Evolutionary conservation across 2,329 filamentous ascomycete genomes (phyloP), one percentile per base, ranked within the genome.

Genomic region (Fusarium praegraminearum): DNA sequence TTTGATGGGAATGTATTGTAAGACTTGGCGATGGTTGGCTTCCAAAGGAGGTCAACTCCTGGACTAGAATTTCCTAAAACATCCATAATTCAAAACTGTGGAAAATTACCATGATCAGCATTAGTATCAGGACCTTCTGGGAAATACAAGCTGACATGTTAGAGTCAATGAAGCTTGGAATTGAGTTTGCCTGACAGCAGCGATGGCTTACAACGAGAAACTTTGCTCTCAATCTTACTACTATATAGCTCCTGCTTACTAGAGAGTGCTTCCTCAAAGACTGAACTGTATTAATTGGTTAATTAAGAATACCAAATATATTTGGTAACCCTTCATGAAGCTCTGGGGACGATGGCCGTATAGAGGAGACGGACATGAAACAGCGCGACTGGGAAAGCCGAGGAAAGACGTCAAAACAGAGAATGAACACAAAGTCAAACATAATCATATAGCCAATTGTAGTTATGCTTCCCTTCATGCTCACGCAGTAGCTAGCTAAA

Each of bases 291-390:
- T 10, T 1, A 24, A 47, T 26, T 30, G 22, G 22, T 8, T 3
- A 43, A 15, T n/a, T 15, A 8, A 13, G 40, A 33, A 40, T 38
- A 10, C 13, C 32, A 40, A 2, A 18, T 12, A 15, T 30, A 15
- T 18, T 26, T 10, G 8, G 35, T 35, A 20, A 35, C 20, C 12
- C 12, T 53, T 52, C 20, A 33, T 24, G 36, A 54, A 20, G 26
- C 65, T 53, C 61, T 18, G 40, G 61, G 33, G 20, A 41, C 24
- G 44, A 44, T 26, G 35, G 43, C 47, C 40, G 26, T 54, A 41
- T 30, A 26, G 38, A 36, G 11, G 24, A n/a, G 46, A 44, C 53
- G 60, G 62, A 62, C 62, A 67, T 65, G 49, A 12, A 22, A 38
- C 50, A 67, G 50, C 55, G 45, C 24, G 7, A 51, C 12, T 36